Percentiles rank a stretch among this genome's conserved stretches.
These are phyloP conservation scores for Penicillium waksmanii DNA, from an alignment of 495 filamentous ascomycete genomes.

Conservation along the genomic window DNA sequence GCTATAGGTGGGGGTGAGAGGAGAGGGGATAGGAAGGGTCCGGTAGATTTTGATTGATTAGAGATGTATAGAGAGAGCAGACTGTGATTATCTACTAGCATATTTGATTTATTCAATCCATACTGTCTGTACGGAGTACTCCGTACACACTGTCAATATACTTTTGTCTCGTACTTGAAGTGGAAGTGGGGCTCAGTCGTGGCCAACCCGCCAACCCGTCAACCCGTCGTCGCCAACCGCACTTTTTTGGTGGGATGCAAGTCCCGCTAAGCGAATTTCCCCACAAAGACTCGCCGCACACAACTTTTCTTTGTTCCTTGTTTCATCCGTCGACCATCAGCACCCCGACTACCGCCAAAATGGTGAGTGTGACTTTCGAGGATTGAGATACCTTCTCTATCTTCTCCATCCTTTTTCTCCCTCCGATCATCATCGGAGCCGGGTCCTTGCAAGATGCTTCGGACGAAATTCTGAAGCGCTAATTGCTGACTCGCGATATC, in stretches of 20 bases:
- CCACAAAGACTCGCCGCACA: slow-evolving; percentile 46
- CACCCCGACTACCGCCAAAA: slow-evolving; percentile 48
- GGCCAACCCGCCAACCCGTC: background rate
- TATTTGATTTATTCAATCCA: background rate
- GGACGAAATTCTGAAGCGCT: slow-evolving; percentile 86
- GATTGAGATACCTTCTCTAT: slow-evolving; percentile 30
- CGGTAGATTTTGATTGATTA: background rate
- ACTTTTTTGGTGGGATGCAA: slow-evolving; percentile 44
- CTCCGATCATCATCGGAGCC: slow-evolving; percentile 25
- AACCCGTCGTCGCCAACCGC: slow-evolving; percentile 45
- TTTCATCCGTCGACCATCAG: slow-evolving; percentile 34
- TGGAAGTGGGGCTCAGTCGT: background rate
- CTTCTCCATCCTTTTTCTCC: slow-evolving; percentile 20
- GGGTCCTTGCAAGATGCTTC: slow-evolving; percentile 99
- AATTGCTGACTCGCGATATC: slow-evolving; percentile 93
- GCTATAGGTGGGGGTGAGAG: slow-evolving; percentile 27
- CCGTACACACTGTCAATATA: too few species aligned
- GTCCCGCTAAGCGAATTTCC: slow-evolving; percentile 51
- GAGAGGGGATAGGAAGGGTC: background rate
- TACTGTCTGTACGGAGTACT: too few species aligned
- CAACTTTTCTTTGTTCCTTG: slow-evolving; percentile 33
- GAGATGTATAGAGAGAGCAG: background rate
- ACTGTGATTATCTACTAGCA: background rate
- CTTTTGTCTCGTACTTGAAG: too few species aligned
- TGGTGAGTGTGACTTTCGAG: slow-evolving; percentile 47